Base-by-base conservation (phyloP, 2,329 filamentous ascomycete genomes). In the Emmonsiellopsis sp. region DNA sequence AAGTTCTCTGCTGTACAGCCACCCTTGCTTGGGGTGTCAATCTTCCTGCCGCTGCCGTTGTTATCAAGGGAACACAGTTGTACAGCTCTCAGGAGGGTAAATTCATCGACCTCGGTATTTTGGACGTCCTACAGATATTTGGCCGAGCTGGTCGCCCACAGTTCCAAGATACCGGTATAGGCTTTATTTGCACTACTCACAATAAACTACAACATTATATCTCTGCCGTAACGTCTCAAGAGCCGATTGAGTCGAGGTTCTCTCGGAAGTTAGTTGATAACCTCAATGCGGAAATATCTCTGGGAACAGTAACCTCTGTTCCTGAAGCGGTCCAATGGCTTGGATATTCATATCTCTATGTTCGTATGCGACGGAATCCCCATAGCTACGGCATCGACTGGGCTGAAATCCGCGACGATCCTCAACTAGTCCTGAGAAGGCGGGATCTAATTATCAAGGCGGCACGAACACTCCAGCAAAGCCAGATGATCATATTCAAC, bases 1-100 rank as follows among this genome's bases (percentile, higher is more conserved):
- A 93, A 68, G 91, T 98, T 0, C 84, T 98, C 21, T 97, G 92
- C 77, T 98, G 94, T 82, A 98, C 93, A 2, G 93, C 93, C 9
- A 98, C 93, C 1, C 78, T 98, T 31, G 93, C 93, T 0, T 98
- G 93, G 93, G 93, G 93, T 83, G 92, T 98, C 66, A 98, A 98
- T 70, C 81, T 98, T 70, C 93, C 93, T 0, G 93, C 93, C 36
- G 93, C 93, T 0, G 94, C 93, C 0, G 93, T 98, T 49, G 81
- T 98, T 51, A 98, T 98, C 78, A 98, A 98, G 68, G 93, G 93
- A 13, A 98, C 93, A 0, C 92, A 97, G 65, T 82, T 98, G 0
- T 98, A 98, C 72, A 97, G 91, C 67, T 86, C 93, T 0, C 88
- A 96, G 67, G 92, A 95, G 51, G 93, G 93, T 70, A 95, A 95